Percentiles rank a stretch among this genome's conserved stretches.
Evolutionary conservation across 2,329 filamentous ascomycete species (phyloP).

Genomic region (Ceratocystis colombiana): DNA sequence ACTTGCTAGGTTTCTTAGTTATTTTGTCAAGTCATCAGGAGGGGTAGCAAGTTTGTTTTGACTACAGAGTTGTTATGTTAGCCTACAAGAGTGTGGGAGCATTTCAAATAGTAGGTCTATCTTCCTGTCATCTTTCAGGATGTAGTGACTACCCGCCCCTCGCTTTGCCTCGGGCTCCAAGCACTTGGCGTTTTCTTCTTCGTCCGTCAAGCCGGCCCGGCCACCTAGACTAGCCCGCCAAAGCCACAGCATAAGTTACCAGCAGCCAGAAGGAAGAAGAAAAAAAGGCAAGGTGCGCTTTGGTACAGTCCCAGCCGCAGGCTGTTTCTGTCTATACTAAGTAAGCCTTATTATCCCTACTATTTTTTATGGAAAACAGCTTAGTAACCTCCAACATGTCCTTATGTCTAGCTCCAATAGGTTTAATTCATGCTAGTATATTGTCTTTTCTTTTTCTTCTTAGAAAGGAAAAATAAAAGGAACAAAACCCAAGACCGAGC

Average conservation of each 20-base stretch:
- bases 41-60: constrained; percentile 6
- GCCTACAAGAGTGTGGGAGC: too few species aligned
- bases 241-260: background rate
- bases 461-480: background rate
- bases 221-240: background rate
- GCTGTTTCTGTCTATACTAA: background rate
- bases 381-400: too few species aligned
- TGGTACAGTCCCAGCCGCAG: background rate
- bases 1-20: background rate
- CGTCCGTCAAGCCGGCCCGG: background rate
- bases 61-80: background rate
- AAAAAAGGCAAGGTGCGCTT: background rate
- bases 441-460: background rate
- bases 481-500: background rate
- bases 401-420: background rate
- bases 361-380: too few species aligned
- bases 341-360: background rate
- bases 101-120: background rate
- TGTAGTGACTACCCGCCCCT: background rate
- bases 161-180: background rate
- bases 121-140: background rate
- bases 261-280: background rate
- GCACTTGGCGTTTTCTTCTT: background rate
- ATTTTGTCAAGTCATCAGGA: background rate
- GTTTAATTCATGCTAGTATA: background rate